Evolutionary conservation across 1,139 yeast genomes (phyloP).

Genomic region (Pichia sp.): DNA sequence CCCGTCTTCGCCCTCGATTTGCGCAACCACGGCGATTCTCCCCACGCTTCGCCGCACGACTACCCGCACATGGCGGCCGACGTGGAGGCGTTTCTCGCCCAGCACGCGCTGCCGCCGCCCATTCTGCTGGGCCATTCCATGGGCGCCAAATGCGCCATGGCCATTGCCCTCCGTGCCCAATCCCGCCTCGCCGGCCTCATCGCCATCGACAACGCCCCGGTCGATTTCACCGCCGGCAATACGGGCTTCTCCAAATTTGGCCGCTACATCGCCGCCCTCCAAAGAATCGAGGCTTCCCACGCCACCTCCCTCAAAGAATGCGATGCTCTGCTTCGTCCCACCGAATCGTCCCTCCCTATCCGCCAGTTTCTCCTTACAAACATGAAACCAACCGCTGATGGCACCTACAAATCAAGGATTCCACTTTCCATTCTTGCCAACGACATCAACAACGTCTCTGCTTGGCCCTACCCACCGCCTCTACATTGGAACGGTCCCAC

Average conservation of each 20-base stretch:
- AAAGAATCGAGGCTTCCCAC: constrained; percentile 38
- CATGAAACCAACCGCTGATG: constrained; percentile 36
- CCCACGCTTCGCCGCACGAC: constrained; percentile 63
- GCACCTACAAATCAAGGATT: constrained; percentile 30
- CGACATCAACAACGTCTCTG: constrained; percentile 59
- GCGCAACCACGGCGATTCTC: constrained; percentile 90
- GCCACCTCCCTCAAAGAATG: constrained; percentile 59
- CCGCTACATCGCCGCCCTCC: constrained; percentile 58
- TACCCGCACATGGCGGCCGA: constrained; percentile 82
- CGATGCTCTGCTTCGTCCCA: constrained; percentile 52
- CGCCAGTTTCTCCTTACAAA: constrained; percentile 78
- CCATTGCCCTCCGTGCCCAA: constrained; percentile 66
- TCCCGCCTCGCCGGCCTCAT: constrained; percentile 57
- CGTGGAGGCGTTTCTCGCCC: constrained; percentile 60
- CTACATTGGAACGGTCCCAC: constrained; percentile 65
- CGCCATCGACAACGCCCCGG: constrained; percentile 86
- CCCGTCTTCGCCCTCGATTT: constrained; percentile 68
- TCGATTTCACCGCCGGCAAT: constrained; percentile 40
- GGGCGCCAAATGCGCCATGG: constrained; percentile 97
- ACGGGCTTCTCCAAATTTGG: constrained; percentile 56
- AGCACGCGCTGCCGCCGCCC: constrained; percentile 44
- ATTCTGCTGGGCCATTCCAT: constrained; percentile 87
- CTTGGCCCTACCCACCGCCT: constrained; percentile 55
- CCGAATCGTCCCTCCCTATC: constrained; percentile 55
- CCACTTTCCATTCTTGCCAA: constrained; percentile 67